Conservation (phyloP, 352 stramenopile species). For the Elongisporangium senticosum region DNA sequence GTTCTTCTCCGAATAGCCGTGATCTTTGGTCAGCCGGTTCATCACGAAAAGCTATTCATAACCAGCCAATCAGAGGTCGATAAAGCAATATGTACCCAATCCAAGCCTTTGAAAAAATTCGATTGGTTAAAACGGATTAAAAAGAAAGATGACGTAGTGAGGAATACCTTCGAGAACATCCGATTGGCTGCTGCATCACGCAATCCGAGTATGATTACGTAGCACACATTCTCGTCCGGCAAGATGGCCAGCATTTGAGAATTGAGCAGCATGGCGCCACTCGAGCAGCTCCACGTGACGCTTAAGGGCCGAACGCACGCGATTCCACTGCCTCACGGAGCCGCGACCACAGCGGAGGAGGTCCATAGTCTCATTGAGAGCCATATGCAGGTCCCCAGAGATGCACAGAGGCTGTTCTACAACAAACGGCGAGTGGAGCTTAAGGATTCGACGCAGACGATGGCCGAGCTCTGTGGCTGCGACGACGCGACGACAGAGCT, state of each 20-base stretch:
- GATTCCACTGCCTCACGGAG: conserved; percentile 17
- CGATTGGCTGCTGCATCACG: neutral
- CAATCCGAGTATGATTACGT: conserved; percentile 4
- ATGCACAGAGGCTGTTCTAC: conserved; percentile 58
- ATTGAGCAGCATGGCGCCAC: conserved; percentile 11
- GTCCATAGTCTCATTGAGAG: conserved; percentile 31
- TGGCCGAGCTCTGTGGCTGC: conserved; percentile 24
- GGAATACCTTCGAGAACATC: neutral
- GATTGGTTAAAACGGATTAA: neutral
- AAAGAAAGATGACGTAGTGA: neutral
- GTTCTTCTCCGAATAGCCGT: conserved; percentile 1
- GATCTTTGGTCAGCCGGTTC: conserved; percentile 6
- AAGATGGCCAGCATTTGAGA: conserved; percentile 11
- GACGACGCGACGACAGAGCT: conserved; percentile 14
- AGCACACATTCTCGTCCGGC: neutral
- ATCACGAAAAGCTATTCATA: conserved; percentile 9
- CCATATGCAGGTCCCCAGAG: conserved; percentile 18
- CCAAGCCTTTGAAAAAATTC: neutral
- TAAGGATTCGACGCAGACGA: conserved; percentile 8
- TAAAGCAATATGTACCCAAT: neutral
- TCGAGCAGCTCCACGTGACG: conserved; percentile 24
- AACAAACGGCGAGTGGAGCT: conserved; percentile 42
- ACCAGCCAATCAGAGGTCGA: neutral
- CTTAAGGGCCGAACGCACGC: conserved; percentile 37
- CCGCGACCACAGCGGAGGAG: conserved; percentile 22